phyloP scores from a whole-genome alignment of 2,329 filamentous ascomycete species.

The Pseudogymnoascus sp. region DNA sequence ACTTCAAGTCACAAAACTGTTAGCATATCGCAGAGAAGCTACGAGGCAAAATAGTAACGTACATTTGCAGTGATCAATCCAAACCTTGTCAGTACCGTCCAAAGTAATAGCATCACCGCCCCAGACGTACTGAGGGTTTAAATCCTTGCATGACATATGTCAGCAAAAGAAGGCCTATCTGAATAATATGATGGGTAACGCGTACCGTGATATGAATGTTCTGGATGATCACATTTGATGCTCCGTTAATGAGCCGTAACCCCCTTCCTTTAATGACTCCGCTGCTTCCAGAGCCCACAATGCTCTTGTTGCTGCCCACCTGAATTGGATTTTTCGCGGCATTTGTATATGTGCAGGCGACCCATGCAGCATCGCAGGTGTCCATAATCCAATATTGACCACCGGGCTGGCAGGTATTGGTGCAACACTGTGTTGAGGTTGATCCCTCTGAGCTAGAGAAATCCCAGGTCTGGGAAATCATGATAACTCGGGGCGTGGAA shows the following conservation, averaged over 20 bases:
- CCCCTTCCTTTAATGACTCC: slow-evolving; percentile 25
- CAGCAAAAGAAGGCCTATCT: neutral
- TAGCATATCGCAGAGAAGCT: slow-evolving; percentile 1
- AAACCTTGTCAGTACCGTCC: slow-evolving; percentile 28
- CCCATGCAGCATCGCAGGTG: neutral
- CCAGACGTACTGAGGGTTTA: slow-evolving; percentile 33
- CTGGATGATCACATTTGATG: slow-evolving; percentile 23
- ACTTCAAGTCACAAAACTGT: slow-evolving; percentile 6
- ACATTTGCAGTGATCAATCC: slow-evolving; percentile 33
- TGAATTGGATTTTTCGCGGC: slow-evolving; percentile 21
- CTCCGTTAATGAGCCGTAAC: slow-evolving; percentile 22
- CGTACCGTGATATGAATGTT: slow-evolving; percentile 21
- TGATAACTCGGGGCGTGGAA: slow-evolving; percentile 44
- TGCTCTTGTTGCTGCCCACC: slow-evolving; percentile 23
- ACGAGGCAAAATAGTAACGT: neutral
- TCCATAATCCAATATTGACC: neutral
- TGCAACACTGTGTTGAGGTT: neutral
- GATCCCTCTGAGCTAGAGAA: neutral
- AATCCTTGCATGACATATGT: slow-evolving; percentile 12
- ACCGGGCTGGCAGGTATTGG: neutral
- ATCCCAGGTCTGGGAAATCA: slow-evolving; percentile 41
- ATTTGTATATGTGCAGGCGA: slow-evolving; percentile 15
- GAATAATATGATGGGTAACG: neutral
- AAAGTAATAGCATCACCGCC: slow-evolving; percentile 31
- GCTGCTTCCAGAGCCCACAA: slow-evolving; percentile 22